Evolutionary conservation across 169 alveolate species (phyloP).

Genomic region (Neospora caninum): DNA sequence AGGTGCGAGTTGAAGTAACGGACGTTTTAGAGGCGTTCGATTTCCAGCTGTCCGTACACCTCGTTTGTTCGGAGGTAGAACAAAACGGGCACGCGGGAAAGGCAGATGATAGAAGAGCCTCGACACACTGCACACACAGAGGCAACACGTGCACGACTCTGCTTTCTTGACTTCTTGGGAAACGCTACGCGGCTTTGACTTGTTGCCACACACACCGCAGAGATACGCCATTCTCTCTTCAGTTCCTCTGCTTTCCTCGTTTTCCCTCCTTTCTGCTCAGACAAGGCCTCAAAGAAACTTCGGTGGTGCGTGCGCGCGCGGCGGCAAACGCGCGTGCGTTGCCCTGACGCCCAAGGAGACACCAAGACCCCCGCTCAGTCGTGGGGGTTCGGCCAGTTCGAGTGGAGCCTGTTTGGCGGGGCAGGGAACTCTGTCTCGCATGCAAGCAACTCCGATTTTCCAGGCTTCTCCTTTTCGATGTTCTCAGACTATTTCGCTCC

Average conservation of each 20-base stretch:
- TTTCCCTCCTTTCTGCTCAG: background rate
- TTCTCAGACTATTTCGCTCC: constrained; percentile 10
- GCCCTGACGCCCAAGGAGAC: background rate
- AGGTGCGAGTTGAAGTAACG: no score
- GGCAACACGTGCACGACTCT: no score
- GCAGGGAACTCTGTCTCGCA: background rate
- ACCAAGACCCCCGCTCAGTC: background rate
- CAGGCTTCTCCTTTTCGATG: background rate
- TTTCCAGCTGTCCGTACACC: no score
- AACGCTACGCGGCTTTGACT: no score
- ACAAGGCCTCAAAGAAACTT: constrained; percentile 1
- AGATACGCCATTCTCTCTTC: background rate
- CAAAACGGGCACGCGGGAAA: no score
- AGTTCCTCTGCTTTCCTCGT: background rate
- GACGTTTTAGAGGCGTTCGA: no score
- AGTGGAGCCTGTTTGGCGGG: background rate
- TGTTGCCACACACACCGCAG: no score
- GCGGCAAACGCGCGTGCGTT: background rate
- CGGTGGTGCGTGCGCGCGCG: constrained; percentile 3
- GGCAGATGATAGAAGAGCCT: no score
- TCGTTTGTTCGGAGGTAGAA: no score
- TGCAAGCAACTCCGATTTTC: background rate
- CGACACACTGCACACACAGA: no score
- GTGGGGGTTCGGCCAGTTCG: background rate
- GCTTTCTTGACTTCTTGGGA: no score